Conservation (phyloP, 1,284 basidiomycete species). For the Ganoderma multipileum region DNA sequence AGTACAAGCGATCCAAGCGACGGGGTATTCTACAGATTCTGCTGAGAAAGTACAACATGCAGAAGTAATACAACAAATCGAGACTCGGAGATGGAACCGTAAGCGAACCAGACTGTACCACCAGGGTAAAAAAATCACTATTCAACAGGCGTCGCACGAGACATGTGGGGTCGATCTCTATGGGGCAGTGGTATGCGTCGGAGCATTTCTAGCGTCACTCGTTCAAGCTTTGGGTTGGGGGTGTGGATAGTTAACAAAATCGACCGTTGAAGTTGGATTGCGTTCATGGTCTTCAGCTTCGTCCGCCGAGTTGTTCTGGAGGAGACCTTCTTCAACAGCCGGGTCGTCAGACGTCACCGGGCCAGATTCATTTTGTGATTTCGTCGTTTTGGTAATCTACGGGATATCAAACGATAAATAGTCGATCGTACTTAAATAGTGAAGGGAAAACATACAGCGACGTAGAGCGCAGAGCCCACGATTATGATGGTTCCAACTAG, state of each 20-base stretch:
- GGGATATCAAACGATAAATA: not conserved
- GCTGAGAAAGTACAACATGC: not conserved
- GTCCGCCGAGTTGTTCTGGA: constrained; percentile 31
- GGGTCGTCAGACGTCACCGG: constrained; percentile 35
- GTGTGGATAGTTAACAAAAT: not conserved
- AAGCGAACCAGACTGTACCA: not conserved
- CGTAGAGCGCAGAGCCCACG: constrained; percentile 63
- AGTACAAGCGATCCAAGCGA: not conserved
- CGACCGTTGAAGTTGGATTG: not conserved
- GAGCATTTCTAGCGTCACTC: not conserved
- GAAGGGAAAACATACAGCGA: constrained; percentile 50
- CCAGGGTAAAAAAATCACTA: not conserved
- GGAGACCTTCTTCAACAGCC: constrained; percentile 42
- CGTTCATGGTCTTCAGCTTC: not conserved
- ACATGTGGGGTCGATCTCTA: not conserved
- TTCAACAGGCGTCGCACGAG: not conserved
- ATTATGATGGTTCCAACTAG: constrained; percentile 64
- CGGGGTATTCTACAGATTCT: not conserved
- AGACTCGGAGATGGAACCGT: not conserved
- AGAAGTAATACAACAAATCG: not conserved
- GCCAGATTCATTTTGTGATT: constrained; percentile 28
- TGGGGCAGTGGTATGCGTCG: not conserved
- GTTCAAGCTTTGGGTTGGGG: not conserved
- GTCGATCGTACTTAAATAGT: not conserved
- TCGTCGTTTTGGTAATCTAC: constrained; percentile 31